Evolutionary conservation across 1,284 basidiomycete species (phyloP), one percentile per base, ranked within the genome.

Genomic region (Apiotrichum laibachii): DNA sequence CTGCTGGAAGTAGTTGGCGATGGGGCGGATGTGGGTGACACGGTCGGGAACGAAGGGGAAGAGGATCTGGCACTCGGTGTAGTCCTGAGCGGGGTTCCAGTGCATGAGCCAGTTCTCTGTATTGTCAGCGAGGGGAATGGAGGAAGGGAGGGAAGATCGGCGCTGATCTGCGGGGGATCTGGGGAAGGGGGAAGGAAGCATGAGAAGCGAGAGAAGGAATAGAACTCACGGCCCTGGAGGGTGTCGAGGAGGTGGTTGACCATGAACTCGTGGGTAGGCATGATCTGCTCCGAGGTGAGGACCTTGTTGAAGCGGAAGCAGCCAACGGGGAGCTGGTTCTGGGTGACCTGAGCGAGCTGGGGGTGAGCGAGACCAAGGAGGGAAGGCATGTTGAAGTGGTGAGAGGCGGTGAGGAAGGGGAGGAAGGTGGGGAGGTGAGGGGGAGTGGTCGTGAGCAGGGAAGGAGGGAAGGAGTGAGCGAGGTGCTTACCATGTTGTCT

Each of bases 291-390:
- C 2, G 49, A 35, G 11, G 49, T 21, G 49, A 15, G 18, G 49
- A 50, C 49, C 49, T 50, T 50, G 49, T 37, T 22, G 49, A 50
- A 50, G 49, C 49, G 49, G 49, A 50, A 50, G 49, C 34, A 34
- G 11, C 35, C 39, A 35, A 50, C 49, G 49, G 49, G 49, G 35
- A 37, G 15, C 49, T 50, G 49, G n/a, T n/a, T 39, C 49, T 50
- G 49, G 49, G 49, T n/a, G 19, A 50, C 13, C 35, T 50, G 49
- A 31, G 26, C 26, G 26, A 31, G 26, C 26, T 16, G 21, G 49
- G 33, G 19, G 31, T 35, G 2, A 34, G 34, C 26, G 10, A 31
- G 46, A 48, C 16, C 31, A 48, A 7, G 21, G 13, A 6, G n/a
- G 15, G 34, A 49, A 49, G 34, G 12, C 7, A n/a, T 13, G 34